These are phyloP conservation scores for Citrus sp. DNA, from an alignment of 345 rosid species.

Conservation along the genomic window DNA sequence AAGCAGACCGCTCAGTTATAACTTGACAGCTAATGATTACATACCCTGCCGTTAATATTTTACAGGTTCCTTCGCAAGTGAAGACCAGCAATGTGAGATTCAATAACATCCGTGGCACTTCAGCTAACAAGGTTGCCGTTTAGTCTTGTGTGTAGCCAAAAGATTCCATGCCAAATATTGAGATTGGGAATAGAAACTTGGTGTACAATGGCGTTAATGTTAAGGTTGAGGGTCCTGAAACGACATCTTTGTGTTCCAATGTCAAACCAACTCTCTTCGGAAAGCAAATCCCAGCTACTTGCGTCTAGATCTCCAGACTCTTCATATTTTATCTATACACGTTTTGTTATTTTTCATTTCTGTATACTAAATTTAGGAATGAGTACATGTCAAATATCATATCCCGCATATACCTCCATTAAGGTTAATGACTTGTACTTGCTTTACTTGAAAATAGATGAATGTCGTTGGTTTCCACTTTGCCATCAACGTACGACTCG, in stretches of 20 bases:
- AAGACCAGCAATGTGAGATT: not conserved
- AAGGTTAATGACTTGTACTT: no score
- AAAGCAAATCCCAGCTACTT: not conserved
- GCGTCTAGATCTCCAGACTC: not conserved
- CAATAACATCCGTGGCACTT: not conserved
- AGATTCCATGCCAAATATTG: not conserved
- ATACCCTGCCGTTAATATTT: no score
- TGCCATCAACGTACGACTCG: no score
- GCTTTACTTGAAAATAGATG: no score
- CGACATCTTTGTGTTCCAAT: not conserved
- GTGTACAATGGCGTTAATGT: not conserved
- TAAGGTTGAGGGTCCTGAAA: not conserved
- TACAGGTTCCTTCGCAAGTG: not conserved
- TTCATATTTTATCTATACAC: no score
- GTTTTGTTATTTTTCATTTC: no score
- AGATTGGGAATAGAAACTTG: not conserved
- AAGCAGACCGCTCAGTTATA: no score
- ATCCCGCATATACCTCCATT: no score
- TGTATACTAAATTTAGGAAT: no score
- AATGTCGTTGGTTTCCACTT: no score
- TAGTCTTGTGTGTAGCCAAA: not conserved
- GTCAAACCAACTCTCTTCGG: not conserved
- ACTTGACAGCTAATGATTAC: no score
- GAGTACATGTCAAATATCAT: no score
- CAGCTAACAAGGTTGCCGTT: not conserved